Evolutionary conservation across 495 filamentous ascomycete species (phyloP), one percentile per base, ranked within the genome.

Genomic region (Podospora sp.): DNA sequence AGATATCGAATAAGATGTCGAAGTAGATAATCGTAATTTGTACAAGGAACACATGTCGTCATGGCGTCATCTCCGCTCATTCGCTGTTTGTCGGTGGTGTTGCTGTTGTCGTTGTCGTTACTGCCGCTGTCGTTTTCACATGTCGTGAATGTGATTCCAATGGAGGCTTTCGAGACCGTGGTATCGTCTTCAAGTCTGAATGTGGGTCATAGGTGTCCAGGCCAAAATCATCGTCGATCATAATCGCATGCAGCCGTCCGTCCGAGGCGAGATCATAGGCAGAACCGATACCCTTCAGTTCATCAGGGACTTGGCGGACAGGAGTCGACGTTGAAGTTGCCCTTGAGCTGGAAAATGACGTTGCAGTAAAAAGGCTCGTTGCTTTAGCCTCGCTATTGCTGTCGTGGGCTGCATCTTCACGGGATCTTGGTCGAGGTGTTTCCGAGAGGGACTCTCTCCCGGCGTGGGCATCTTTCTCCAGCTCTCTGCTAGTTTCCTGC

Each of bases 271-370:
- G 40, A 63, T 66, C 66, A 33, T 71, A 68, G 9, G 63, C 70
- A 0, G 66, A 70, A 9, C 72, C 72, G 5, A 74, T 64, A 1
- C 72, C 72, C 35, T 70, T 74, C 20, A 74, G 65, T 16, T 68
- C 70, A 26, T 70, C 72, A 1, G 66, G 66, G 16, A 66, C 33
- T 20, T 57, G 29, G 11, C 63, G 63, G n/a, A 46, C 36, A 1
- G 63, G 63, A 2, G 63, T 65, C 20, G 63, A 65, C 2, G 51
- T 56, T 1, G 63, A 65, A 1, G 64, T 66, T 22, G 25, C 64
- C 20, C 64, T 49, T 6, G 63, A 65, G 16, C 52, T 65, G 18
- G 63, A 46, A n/a, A 57, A 65, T 12, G 63, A 57, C 25, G 63
- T 57, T 24, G 51, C 33, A 4, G 63, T 63, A 33, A 29, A 51